A percentile compares a stretch with the other conserved stretches of the same genome.
Evolutionary conservation across 2,329 filamentous ascomycete genomes (phyloP).

Genomic region (Colletotrichum tanaceti): DNA sequence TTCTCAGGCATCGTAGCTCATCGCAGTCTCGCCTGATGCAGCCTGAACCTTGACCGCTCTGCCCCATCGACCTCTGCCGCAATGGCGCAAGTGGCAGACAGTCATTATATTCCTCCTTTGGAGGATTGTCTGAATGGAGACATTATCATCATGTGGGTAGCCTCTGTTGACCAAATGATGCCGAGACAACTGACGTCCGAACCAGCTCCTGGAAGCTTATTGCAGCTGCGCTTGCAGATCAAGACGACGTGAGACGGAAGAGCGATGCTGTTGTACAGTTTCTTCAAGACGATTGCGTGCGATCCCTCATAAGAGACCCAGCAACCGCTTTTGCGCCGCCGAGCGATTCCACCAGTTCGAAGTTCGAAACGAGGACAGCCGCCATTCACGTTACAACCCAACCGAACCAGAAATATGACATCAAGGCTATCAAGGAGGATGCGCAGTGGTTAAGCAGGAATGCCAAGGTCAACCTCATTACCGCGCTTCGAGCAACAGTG

Average conservation of each 20-base stretch:
- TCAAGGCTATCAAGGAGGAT: conserved; percentile 86
- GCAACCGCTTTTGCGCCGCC: conserved; percentile 74
- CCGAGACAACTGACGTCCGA: conserved; percentile 27
- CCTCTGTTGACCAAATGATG: conserved; percentile 19
- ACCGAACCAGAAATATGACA: conserved; percentile 73
- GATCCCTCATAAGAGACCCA: conserved; percentile 75
- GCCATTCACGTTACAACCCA: conserved; percentile 84
- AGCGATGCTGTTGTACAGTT: conserved; percentile 72
- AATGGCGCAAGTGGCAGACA: conserved; percentile 79
- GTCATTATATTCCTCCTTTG: conserved; percentile 84
- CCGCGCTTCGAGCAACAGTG: conserved; percentile 82
- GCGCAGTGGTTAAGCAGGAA: conserved; percentile 86
- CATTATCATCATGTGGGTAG: conserved; percentile 79
- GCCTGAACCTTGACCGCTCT: conserved; percentile 36
- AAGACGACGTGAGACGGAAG: conserved; percentile 64
- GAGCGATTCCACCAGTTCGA: conserved; percentile 72
- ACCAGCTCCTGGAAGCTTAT: conserved; percentile 72
- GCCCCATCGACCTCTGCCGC: conserved; percentile 54
- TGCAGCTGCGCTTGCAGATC: conserved; percentile 67
- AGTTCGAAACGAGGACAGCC: conserved; percentile 86
- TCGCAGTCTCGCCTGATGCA: conserved; percentile 41
- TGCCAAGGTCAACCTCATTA: conserved; percentile 81
- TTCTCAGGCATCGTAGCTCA: conserved; percentile 44
- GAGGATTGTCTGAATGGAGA: conserved; percentile 87
- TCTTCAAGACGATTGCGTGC: conserved; percentile 75